These are phyloP conservation scores for Deinandra increscens DNA, from an alignment of 129 eudicot species.

Conservation along the genomic window DNA sequence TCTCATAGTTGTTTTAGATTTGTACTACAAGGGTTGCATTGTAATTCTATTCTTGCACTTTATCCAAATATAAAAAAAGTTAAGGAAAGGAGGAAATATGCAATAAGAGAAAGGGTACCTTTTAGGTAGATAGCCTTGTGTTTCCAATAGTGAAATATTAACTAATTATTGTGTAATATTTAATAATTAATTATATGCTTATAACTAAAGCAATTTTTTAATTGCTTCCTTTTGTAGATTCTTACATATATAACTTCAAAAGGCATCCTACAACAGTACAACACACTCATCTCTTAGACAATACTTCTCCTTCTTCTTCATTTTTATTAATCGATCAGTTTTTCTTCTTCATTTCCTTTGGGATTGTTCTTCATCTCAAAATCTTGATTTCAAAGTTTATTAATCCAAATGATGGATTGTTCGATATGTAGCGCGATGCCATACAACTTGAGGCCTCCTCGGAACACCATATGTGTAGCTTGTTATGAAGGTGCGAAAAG, in stretches of 20 bases:
- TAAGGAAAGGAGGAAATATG: background rate
- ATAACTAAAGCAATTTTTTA: conserved; percentile 45
- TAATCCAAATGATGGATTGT: conserved; percentile 71
- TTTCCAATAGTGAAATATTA: conserved; percentile 27
- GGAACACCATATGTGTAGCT: conserved; percentile 88
- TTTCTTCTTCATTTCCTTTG: conserved; percentile 1
- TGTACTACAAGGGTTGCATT: conserved; percentile 7
- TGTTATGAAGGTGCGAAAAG: conserved; percentile 93
- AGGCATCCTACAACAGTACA: conserved; percentile 25
- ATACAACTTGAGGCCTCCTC: conserved; percentile 82
- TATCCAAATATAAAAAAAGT: background rate
- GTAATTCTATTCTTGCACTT: conserved; percentile 25
- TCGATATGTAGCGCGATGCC: conserved; percentile 90
- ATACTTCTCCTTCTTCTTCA: too few species aligned
- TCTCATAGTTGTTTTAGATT: background rate
- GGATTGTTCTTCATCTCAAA: background rate
- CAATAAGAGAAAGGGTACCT: conserved; percentile 21
- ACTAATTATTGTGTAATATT: conserved; percentile 32
- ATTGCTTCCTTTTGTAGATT: conserved; percentile 45
- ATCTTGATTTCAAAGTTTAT: background rate
- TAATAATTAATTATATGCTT: conserved; percentile 42
- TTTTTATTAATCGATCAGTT: too few species aligned
- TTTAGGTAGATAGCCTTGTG: conserved; percentile 21
- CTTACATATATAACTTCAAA: conserved; percentile 35
- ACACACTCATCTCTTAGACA: conserved; percentile 34